These are phyloP conservation scores for Epichloe amarillans DNA, from an alignment of 2,329 filamentous ascomycete genomes.

Conservation along the genomic window DNA sequence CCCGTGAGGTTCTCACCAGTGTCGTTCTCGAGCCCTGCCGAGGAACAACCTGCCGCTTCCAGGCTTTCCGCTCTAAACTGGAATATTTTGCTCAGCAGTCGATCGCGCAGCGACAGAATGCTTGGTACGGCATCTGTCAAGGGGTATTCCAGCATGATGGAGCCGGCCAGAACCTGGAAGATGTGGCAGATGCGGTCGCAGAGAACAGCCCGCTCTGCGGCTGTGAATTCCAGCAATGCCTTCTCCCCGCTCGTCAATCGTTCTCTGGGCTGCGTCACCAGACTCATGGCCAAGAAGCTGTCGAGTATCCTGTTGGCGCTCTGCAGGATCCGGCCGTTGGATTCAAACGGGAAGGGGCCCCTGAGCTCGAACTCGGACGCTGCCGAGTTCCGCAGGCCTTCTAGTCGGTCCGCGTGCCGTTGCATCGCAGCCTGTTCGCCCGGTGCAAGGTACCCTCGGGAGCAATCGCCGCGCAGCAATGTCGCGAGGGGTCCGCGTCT, in stretches of 20 bases:
- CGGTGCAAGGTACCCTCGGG: constrained; percentile 60
- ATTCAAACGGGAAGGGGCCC: constrained; percentile 66
- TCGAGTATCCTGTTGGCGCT: constrained; percentile 71
- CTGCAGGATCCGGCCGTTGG: constrained; percentile 56
- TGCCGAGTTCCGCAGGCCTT: constrained; percentile 56
- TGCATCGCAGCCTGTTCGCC: constrained; percentile 76
- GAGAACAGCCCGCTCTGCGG: constrained; percentile 62
- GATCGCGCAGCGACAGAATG: constrained; percentile 60
- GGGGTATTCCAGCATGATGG: constrained; percentile 80
- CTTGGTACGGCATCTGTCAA: constrained; percentile 72
- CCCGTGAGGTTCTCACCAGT: background rate
- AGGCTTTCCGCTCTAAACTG: constrained; percentile 56
- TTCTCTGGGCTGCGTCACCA: constrained; percentile 67
- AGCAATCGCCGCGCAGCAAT: constrained; percentile 44
- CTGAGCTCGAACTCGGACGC: constrained; percentile 69
- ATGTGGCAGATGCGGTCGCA: constrained; percentile 80
- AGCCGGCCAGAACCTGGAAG: constrained; percentile 66
- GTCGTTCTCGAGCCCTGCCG: background rate
- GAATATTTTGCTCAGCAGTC: constrained; percentile 70
- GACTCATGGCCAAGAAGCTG: constrained; percentile 84
- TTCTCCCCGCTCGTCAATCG: constrained; percentile 63
- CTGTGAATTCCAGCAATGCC: constrained; percentile 61
- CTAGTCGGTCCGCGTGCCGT: constrained; percentile 55
- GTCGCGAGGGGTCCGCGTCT: constrained; percentile 75
- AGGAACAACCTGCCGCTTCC: background rate